Conservation (phyloP, 257 asterid species). For the Nicotiana obtusifolia region DNA sequence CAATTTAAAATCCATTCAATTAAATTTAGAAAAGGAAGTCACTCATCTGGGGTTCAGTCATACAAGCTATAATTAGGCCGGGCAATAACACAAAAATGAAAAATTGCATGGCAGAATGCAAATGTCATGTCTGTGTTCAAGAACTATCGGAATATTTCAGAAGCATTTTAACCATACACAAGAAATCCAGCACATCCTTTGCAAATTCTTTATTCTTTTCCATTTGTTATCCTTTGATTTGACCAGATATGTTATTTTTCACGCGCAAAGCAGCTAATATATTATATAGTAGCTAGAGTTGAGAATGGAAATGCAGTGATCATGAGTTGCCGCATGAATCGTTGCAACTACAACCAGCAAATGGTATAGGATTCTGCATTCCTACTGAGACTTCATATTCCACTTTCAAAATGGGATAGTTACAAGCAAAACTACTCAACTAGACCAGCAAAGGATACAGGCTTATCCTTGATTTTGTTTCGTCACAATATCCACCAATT, state of each 20-base stretch:
- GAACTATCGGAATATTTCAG: not conserved
- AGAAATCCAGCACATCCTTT: not conserved
- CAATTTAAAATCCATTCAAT: not conserved
- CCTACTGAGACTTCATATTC: not conserved
- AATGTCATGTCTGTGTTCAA: not conserved
- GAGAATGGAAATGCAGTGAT: not conserved
- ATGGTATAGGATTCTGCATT: not conserved
- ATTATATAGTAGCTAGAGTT: not conserved
- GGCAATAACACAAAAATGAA: not conserved
- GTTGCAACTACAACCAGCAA: not conserved
- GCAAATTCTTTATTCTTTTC: not conserved
- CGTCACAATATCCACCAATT: not conserved
- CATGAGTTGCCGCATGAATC: not conserved
- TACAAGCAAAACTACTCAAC: not conserved
- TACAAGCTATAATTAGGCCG: not conserved
- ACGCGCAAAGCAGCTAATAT: not conserved
- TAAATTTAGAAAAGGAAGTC: not conserved
- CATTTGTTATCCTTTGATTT: not conserved
- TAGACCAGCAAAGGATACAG: too few relatives aligned
- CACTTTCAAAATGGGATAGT: not conserved
- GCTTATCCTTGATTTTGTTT: not conserved
- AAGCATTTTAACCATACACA: not conserved
- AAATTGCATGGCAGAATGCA: not conserved
- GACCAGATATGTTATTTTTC: not conserved
- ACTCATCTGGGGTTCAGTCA: not conserved